Evolutionary conservation across 192 early-diverging fungal genomes (phyloP).

Genomic region (Coemansia asiatica): DNA sequence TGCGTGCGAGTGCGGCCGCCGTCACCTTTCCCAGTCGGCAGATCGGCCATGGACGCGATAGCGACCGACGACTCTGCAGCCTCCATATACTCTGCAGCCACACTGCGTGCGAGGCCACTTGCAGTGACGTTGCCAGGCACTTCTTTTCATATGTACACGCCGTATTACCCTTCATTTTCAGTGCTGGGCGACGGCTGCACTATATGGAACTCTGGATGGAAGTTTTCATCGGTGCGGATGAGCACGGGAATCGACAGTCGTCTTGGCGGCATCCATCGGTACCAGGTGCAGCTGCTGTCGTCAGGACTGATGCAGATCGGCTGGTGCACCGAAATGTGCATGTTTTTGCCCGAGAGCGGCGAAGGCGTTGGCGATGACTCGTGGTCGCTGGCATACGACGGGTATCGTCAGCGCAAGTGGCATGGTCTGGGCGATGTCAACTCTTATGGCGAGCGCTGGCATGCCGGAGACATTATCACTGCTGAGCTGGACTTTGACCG

Average conservation of each 20-base stretch:
- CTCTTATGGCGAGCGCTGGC: constrained; percentile 45
- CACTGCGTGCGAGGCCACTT: constrained; percentile 11
- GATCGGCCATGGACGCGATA: no score
- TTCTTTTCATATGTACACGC: constrained; percentile 23
- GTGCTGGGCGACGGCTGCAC: constrained; percentile 36
- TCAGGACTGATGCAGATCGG: constrained; percentile 46
- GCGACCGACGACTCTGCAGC: neutral
- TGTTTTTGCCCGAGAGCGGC: constrained; percentile 48
- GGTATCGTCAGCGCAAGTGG: constrained; percentile 42
- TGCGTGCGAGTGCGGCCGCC: constrained; percentile 1
- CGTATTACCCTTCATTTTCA: constrained; percentile 31
- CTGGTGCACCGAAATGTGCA: constrained; percentile 47
- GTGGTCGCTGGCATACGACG: constrained; percentile 48
- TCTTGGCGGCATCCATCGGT: constrained; percentile 43
- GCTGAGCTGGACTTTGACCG: constrained; percentile 47
- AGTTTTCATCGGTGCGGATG: constrained; percentile 43
- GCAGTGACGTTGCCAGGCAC: constrained; percentile 5
- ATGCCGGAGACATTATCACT: constrained; percentile 34
- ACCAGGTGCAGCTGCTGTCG: constrained; percentile 40
- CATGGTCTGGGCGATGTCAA: constrained; percentile 25
- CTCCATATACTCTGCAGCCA: neutral
- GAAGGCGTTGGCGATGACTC: constrained; percentile 52
- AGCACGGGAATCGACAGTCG: constrained; percentile 34
- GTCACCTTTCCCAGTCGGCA: constrained; percentile 35
- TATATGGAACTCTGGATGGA: constrained; percentile 48